phyloP scores from a whole-genome alignment of 768 basidiomycete genomes.

The Macrocybe gigantea region DNA sequence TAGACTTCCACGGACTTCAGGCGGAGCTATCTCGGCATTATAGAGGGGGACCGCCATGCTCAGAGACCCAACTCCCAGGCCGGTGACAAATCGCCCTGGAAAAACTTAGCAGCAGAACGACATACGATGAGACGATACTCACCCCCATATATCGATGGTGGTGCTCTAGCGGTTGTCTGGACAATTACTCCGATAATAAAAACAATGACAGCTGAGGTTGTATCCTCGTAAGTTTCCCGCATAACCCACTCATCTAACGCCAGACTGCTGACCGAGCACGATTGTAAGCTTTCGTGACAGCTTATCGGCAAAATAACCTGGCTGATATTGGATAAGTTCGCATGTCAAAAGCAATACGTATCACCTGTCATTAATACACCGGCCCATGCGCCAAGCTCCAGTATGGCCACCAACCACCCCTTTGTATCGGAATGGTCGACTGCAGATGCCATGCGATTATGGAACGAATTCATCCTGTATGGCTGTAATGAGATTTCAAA shows the following conservation, averaged over 20 bases:
- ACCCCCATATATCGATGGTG: slow-evolving; percentile 65
- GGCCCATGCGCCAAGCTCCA: slow-evolving; percentile 73
- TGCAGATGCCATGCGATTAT: slow-evolving; percentile 48
- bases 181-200: slow-evolving; percentile 73
- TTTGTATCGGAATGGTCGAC: slow-evolving; percentile 46
- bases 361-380: slow-evolving; percentile 66
- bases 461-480: slow-evolving; percentile 44
- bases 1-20: slow-evolving; percentile 76
- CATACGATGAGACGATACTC: slow-evolving; percentile 2
- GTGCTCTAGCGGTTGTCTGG: slow-evolving; percentile 51
- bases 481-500: not conserved
- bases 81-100: slow-evolving; percentile 65
- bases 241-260: not conserved
- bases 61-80: slow-evolving; percentile 75
- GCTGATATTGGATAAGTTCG: not conserved
- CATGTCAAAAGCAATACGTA: not conserved
- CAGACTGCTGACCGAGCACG: slow-evolving; percentile 35
- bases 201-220: slow-evolving; percentile 42
- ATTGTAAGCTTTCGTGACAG: slow-evolving; percentile 73
- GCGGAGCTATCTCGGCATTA: slow-evolving; percentile 68
- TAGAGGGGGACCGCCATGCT: slow-evolving; percentile 83
- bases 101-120: slow-evolving; percentile 10
- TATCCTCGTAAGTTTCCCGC: slow-evolving; percentile 1
- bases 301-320: slow-evolving; percentile 61
- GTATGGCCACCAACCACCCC: slow-evolving; percentile 71